These are phyloP conservation scores for Suzukiozyma palmioleophila DNA, from an alignment of 1,139 yeast genomes.

Conservation along the genomic window DNA sequence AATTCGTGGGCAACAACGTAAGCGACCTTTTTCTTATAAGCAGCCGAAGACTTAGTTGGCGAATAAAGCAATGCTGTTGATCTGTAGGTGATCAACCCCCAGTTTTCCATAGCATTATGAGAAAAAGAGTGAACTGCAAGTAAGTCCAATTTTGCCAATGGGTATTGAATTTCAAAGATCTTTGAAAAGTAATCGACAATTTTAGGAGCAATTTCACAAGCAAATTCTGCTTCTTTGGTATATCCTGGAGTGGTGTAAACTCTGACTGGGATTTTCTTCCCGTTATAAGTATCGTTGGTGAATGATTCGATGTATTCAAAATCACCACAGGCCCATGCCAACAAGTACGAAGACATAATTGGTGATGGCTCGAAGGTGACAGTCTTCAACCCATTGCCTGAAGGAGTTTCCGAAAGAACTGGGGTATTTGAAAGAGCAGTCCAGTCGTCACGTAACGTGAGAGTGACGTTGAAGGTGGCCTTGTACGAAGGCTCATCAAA, in stretches of 20 bases:
- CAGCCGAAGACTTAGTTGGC: conserved; percentile 59
- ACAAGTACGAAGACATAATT: conserved; percentile 68
- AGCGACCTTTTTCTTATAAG: conserved; percentile 72
- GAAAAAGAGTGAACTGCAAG: conserved; percentile 75
- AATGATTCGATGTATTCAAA: conserved; percentile 64
- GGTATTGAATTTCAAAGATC: conserved; percentile 63
- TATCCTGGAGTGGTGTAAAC: conserved; percentile 72
- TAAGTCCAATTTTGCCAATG: conserved; percentile 70
- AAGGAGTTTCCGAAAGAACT: conserved; percentile 19
- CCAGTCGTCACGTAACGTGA: conserved; percentile 51
- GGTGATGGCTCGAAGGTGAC: conserved; percentile 53
- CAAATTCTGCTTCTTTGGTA: conserved; percentile 56
- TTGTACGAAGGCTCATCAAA: conserved; percentile 77
- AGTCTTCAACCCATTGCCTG: conserved; percentile 11
- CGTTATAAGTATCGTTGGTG: conserved; percentile 24
- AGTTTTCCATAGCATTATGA: conserved; percentile 88
- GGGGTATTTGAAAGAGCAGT: conserved; percentile 79
- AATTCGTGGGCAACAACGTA: conserved; percentile 88
- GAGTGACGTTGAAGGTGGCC: conserved; percentile 63
- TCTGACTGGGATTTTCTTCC: conserved; percentile 60
- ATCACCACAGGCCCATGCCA: conserved; percentile 77
- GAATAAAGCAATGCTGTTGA: conserved; percentile 70
- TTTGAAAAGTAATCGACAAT: conserved; percentile 63
- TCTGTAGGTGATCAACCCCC: conserved; percentile 84
- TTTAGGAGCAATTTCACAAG: conserved; percentile 63